A percentile compares a stretch with the other conserved stretches of the same genome.
phyloP scores from a whole-genome alignment of 441 rosid genomes.

The Dalechampia spathulata region DNA sequence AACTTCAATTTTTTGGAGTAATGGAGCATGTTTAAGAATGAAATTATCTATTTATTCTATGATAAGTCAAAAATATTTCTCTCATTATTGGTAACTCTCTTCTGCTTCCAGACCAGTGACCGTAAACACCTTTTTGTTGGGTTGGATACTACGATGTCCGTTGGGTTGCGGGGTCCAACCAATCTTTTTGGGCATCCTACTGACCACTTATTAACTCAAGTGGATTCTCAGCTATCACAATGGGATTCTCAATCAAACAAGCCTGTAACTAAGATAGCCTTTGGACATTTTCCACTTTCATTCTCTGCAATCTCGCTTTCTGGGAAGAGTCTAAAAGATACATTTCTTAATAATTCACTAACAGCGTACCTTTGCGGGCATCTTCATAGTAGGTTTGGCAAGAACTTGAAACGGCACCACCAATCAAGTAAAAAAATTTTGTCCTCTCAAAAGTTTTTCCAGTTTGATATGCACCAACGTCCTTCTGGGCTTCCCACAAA shows the following conservation, averaged over 20 bases:
- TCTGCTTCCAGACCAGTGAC: conserved; percentile 43
- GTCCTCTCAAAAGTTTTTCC: conserved; percentile 47
- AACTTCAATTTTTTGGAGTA: background rate
- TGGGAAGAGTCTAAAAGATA: conserved; percentile 54
- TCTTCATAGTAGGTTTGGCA: conserved; percentile 80
- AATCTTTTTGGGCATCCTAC: conserved; percentile 94
- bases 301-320: conserved; percentile 60
- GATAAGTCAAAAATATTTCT: background rate
- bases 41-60: background rate
- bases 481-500: conserved; percentile 33
- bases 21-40: background rate
- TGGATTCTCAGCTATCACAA: conserved; percentile 62
- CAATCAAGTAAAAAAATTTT: conserved; percentile 25
- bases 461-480: conserved; percentile 55
- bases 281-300: conserved; percentile 92
- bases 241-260: conserved; percentile 57
- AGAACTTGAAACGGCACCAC: conserved; percentile 81
- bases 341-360: conserved; percentile 73
- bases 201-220: conserved; percentile 50
- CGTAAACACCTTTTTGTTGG: conserved; percentile 74
- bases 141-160: conserved; percentile 67
- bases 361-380: conserved; percentile 88
- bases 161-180: conserved; percentile 86
- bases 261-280: conserved; percentile 66
- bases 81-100: background rate